These are phyloP conservation scores for Picochlorum sp. DNA, from an alignment of 139 green algal genomes.

Conservation along the genomic window DNA sequence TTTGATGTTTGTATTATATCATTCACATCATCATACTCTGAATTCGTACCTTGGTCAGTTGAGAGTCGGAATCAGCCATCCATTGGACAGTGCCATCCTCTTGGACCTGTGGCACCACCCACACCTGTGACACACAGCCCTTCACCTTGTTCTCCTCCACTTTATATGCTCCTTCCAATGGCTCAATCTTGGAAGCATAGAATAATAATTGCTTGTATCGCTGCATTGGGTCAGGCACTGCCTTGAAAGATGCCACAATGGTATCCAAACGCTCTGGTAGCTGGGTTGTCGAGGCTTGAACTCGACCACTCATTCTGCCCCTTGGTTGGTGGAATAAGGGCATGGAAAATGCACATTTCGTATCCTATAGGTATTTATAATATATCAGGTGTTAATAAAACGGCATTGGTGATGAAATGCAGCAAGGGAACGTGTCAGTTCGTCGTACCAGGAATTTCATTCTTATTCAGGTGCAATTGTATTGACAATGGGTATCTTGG, in stretches of 20 bases:
- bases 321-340: no score
- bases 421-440: no score
- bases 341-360: no score
- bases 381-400: no score
- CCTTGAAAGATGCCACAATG: conserved; percentile 25
- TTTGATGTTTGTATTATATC: no score
- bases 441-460: no score
- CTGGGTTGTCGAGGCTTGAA: background rate
- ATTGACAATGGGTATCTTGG: no score
- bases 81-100: conserved; percentile 76
- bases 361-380: no score
- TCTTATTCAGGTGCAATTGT: no score
- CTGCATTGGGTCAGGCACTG: conserved; percentile 34
- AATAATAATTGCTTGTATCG: conserved; percentile 97
- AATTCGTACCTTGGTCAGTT: conserved; percentile 75
- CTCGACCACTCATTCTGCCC: background rate
- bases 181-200: conserved; percentile 85
- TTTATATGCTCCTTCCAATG: conserved; percentile 54
- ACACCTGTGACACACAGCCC: conserved; percentile 91
- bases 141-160: conserved; percentile 86
- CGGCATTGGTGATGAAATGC: no score
- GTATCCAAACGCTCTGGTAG: conserved; percentile 16
- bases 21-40: no score
- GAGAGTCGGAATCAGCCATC: conserved; percentile 88
- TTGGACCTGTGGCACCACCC: conserved; percentile 72